Base-by-base conservation (phyloP, 257 asterid genomes). In the Forsythia suspensa region DNA sequence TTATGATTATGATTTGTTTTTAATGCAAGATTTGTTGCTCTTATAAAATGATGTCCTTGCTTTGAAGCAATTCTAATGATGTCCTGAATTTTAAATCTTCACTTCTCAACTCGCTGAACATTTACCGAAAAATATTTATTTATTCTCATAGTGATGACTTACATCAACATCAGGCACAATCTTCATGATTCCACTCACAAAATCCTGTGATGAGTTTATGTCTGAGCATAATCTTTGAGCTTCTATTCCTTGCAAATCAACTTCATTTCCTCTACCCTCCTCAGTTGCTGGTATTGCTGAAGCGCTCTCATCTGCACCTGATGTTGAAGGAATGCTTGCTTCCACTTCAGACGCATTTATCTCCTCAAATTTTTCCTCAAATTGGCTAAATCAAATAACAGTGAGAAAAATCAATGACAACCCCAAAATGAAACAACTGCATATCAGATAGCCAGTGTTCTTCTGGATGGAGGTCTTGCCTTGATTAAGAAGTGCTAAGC, bases 161-260 rank as follows among this genome's bases (percentile, higher is more conserved):
- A 95, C 99, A 81, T 93, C 92, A 71, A 93, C 96, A 69, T 92
- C 94, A 4, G 99, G 97, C 69, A 89, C 94, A 59, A 95, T 92
- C 81, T 92, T 93, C 92, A 93, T 86, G 75, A 95, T 92, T 82
- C 97, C 97, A 70, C 86, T 85, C 80, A 85, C 87, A 71, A 89
- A 88, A 79, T 95, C 97, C 80, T 87, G 94, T 16, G 98, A 92
- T 70, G 93, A 80, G 72, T 91, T 89, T 1, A 90, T 72, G 10
- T 91, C 98, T 38, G 91, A 71, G 80, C 86, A 81, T 80, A 81
- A 80, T 79, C 84, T 86, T 77, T 89, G 83, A 83, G 90, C 79
- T 74, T 87, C 92, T 76, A 81, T 81, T 82, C 85, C 85, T 74
- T 83, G 88, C 68, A 76, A 71, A 76, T 71, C 85, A 61, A 70